These are phyloP conservation scores for Cryptococcus sp. DNA, from an alignment of 1,284 basidiomycete genomes.

Conservation along the genomic window DNA sequence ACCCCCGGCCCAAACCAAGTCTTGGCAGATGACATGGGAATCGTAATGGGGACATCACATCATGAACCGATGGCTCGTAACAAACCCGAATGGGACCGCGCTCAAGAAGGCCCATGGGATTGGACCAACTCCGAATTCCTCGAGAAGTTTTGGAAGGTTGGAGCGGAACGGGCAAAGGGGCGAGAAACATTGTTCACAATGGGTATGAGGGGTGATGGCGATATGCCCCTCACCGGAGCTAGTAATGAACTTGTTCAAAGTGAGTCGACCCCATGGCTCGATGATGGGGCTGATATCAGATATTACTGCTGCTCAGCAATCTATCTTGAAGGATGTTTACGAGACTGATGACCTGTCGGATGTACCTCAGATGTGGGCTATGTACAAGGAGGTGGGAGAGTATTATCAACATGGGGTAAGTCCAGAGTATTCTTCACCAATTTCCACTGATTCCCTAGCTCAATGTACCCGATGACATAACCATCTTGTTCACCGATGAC, in stretches of 20 bases:
- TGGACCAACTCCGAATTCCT: slow-evolving; percentile 22
- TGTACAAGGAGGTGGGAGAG: slow-evolving; percentile 57
- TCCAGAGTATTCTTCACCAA: not conserved
- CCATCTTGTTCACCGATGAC: slow-evolving; percentile 38
- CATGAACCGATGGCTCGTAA: slow-evolving; percentile 49
- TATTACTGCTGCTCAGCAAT: slow-evolving; percentile 60
- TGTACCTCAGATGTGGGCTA: slow-evolving; percentile 12
- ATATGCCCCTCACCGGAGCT: slow-evolving; percentile 26
- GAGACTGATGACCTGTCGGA: slow-evolving; percentile 33
- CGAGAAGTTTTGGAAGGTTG: slow-evolving; percentile 30
- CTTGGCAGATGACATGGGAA: slow-evolving; percentile 62
- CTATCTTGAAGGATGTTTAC: slow-evolving; percentile 59
- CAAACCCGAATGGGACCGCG: slow-evolving; percentile 26
- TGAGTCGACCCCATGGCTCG: slow-evolving; percentile 9
- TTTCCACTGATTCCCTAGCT: slow-evolving; percentile 10
- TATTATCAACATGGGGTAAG: slow-evolving; percentile 62
- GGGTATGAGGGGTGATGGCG: slow-evolving; percentile 39
- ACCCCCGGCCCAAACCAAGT: slow-evolving; percentile 55
- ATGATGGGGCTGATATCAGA: slow-evolving; percentile 9
- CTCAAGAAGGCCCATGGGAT: slow-evolving; percentile 20
- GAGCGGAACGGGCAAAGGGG: slow-evolving; percentile 31
- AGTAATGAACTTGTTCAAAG: slow-evolving; percentile 26
- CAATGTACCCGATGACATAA: slow-evolving; percentile 37
- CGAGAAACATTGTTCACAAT: slow-evolving; percentile 33
- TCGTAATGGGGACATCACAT: slow-evolving; percentile 59